Evolutionary conservation across 495 filamentous ascomycete species (phyloP).

Genomic region (Penicillium bialowiezense): DNA sequence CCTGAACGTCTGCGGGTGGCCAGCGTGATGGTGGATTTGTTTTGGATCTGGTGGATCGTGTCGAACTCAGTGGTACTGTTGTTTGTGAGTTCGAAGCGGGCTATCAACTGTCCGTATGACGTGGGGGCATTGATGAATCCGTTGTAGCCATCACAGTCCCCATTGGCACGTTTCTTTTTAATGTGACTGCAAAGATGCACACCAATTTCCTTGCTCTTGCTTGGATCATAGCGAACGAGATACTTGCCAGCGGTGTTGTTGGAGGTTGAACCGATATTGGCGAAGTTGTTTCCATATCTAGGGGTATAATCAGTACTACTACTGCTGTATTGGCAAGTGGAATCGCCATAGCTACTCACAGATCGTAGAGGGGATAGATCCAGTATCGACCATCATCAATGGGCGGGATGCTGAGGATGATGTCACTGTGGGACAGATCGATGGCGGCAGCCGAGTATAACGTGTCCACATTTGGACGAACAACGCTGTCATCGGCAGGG

Average conservation of each 20-base stretch:
- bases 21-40: not conserved
- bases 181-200: no score
- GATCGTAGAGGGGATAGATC: conserved; percentile 8
- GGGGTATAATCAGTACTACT: not conserved
- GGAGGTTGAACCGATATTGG: not conserved
- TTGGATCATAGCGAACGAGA: conserved; percentile 9
- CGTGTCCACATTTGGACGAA: conserved; percentile 7
- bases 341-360: not conserved
- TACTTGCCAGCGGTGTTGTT: conserved; percentile 6
- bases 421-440: conserved; percentile 4
- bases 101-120: not conserved
- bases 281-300: conserved; percentile 2
- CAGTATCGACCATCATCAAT: conserved; percentile 4
- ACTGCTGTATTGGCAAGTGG: no score
- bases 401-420: not conserved
- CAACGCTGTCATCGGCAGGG: not conserved
- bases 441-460: conserved; percentile 1
- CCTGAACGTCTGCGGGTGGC: not conserved
- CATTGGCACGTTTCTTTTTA: not conserved
- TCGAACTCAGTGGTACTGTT: not conserved
- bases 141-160: no score
- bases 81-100: not conserved
- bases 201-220: no score
- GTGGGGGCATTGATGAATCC: not conserved
- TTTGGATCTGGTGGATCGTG: not conserved